Conservation (phyloP, 2,329 filamentous ascomycete species). For the Knufia fluminis region DNA sequence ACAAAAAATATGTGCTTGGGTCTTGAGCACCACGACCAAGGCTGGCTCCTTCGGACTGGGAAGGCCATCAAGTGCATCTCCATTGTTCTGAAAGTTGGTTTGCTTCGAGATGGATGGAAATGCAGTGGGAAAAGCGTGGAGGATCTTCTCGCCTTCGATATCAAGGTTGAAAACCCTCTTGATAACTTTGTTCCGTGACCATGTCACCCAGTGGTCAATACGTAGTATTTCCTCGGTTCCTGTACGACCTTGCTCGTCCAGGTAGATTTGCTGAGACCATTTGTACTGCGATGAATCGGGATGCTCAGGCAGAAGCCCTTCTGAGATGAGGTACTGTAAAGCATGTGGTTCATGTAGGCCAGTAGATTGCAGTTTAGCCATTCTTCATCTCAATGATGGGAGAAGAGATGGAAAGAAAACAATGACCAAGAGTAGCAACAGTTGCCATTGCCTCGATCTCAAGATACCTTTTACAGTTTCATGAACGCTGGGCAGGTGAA, state of each 20-base stretch:
- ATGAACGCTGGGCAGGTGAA: neutral
- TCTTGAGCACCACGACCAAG: conserved; percentile 82
- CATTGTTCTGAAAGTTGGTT: neutral
- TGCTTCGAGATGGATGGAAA: conserved; percentile 49
- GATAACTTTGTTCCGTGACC: conserved; percentile 78
- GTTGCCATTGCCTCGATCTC: neutral
- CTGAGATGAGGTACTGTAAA: conserved; percentile 71
- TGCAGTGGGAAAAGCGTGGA: conserved; percentile 75
- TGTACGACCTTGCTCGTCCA: conserved; percentile 35
- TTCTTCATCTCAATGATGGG: conserved; percentile 32
- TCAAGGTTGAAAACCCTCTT: conserved; percentile 80
- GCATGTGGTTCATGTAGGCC: conserved; percentile 83
- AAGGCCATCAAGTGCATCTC: neutral
- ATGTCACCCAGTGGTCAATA: conserved; percentile 68
- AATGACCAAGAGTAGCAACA: neutral
- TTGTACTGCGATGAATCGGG: conserved; percentile 57
- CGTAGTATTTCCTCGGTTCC: conserved; percentile 72
- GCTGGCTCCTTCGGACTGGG: conserved; percentile 29
- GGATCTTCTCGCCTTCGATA: conserved; percentile 73
- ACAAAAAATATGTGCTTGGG: conserved; percentile 89
- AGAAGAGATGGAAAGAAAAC: neutral
- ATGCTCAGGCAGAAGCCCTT: conserved; percentile 63
- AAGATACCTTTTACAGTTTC: too few species aligned
- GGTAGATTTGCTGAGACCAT: conserved; percentile 44
- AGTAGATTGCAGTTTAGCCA: conserved; percentile 86